Evolutionary conservation across 805 yeast genomes (phyloP).

Genomic region (Maudiozyma bulderi): DNA sequence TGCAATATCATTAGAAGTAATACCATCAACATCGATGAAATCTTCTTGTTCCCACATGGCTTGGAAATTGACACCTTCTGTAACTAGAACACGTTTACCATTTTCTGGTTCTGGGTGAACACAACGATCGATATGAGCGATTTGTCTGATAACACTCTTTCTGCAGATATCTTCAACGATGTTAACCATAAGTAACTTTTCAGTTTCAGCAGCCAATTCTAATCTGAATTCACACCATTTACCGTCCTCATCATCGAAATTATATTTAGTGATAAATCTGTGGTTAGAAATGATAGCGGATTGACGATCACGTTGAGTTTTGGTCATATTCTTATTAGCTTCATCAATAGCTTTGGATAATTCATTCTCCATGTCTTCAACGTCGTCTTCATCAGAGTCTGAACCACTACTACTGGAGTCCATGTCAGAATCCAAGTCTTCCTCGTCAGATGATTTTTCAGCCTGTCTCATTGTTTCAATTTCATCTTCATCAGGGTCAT

Average conservation of each 20-base stretch:
- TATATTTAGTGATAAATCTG: slow-evolving; percentile 64
- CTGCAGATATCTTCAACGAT: slow-evolving; percentile 88
- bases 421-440: slow-evolving; percentile 35
- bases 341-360: slow-evolving; percentile 19
- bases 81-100: slow-evolving; percentile 69
- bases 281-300: slow-evolving; percentile 67
- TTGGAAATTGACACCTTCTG: slow-evolving; percentile 96
- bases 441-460: slow-evolving; percentile 69
- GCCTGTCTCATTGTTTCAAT: slow-evolving; percentile 80
- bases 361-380: slow-evolving; percentile 24
- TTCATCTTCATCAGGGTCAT: slow-evolving; percentile 93
- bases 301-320: slow-evolving; percentile 75
- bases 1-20: slow-evolving; percentile 85
- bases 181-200: slow-evolving; percentile 94
- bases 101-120: slow-evolving; percentile 65
- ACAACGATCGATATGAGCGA: slow-evolving; percentile 87
- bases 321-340: slow-evolving; percentile 33
- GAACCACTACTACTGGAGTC: slow-evolving; percentile 31
- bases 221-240: slow-evolving; percentile 88
- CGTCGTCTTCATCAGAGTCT: slow-evolving; percentile 35
- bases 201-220: slow-evolving; percentile 74
- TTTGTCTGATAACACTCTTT: slow-evolving; percentile 84
- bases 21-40: slow-evolving; percentile 80
- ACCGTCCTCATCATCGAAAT: slow-evolving; percentile 83
- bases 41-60: slow-evolving; percentile 98